These are phyloP conservation scores for Allomyces macrogynus DNA, from an alignment of 192 early-diverging fungal species.

Conservation along the genomic window DNA sequence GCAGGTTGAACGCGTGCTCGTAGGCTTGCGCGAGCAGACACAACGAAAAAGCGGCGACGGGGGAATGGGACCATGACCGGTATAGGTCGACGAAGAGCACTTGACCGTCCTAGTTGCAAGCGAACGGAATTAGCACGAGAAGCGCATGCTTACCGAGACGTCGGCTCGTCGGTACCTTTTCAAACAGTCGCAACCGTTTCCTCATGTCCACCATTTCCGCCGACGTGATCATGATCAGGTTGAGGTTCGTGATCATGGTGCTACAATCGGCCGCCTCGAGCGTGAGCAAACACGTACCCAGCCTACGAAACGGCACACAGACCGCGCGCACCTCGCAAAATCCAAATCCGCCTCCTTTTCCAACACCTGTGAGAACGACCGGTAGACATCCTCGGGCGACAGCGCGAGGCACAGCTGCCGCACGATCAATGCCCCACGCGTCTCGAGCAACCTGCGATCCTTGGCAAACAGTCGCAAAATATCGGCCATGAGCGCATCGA, in stretches of 20 bases:
- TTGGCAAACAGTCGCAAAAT: constrained; percentile 75
- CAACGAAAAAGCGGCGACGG: constrained; percentile 78
- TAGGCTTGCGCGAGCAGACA: constrained; percentile 95
- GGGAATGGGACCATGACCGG: constrained; percentile 89
- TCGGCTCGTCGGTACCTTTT: no score
- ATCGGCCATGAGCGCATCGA: constrained; percentile 67
- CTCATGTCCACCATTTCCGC: constrained; percentile 72
- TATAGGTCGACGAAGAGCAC: constrained; percentile 69
- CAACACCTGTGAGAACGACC: constrained; percentile 67
- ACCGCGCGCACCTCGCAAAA: constrained; percentile 11
- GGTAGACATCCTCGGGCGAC: constrained; percentile 82
- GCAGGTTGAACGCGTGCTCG: constrained; percentile 63
- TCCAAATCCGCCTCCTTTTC: constrained; percentile 34
- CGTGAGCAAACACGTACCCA: background rate
- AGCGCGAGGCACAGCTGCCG: constrained; percentile 77
- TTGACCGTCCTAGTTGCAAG: constrained; percentile 38
- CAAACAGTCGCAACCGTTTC: constrained; percentile 24
- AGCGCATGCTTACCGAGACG: no score
- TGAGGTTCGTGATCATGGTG: constrained; percentile 96
- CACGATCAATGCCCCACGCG: constrained; percentile 76
- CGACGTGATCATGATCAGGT: constrained; percentile 86
- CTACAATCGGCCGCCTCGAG: constrained; percentile 8
- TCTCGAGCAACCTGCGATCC: constrained; percentile 71
- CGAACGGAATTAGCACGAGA: no score
- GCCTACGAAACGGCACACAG: background rate